Evolutionary conservation across 371 early-diverging fungal species (phyloP).

Genomic region (Lichtheimia ramosa): DNA sequence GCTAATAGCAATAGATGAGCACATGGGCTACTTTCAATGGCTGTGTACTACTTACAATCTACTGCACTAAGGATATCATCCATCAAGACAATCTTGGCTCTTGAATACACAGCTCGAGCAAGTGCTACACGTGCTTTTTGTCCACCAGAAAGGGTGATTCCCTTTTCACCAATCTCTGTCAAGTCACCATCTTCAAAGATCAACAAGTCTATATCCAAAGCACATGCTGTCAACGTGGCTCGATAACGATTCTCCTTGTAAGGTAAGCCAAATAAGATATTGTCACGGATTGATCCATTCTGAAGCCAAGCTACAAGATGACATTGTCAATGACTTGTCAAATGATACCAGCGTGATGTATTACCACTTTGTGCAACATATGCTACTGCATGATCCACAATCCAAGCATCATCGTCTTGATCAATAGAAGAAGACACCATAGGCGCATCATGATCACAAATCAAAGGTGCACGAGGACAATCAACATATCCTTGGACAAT

Average conservation of each 20-base stretch:
- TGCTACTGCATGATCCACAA: conserved; percentile 24
- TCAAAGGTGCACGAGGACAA: conserved; percentile 40
- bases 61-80: conserved; percentile 85
- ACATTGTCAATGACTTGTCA: not conserved
- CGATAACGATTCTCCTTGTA: conserved; percentile 43
- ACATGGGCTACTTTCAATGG: no score
- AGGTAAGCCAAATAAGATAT: conserved; percentile 53
- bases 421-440: not conserved
- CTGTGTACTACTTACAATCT: conserved; percentile 44
- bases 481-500: conserved; percentile 38
- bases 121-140: conserved; percentile 80
- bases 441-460: conserved; percentile 13
- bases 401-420: conserved; percentile 21
- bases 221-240: conserved; percentile 64
- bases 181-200: conserved; percentile 79
- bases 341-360: not conserved
- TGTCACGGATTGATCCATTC: conserved; percentile 74
- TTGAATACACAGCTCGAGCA: conserved; percentile 85
- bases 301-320: conserved; percentile 77
- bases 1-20: conserved; percentile 17
- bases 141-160: conserved; percentile 76
- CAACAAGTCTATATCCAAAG: conserved; percentile 44
- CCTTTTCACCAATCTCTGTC: conserved; percentile 92
- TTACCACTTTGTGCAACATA: conserved; percentile 32
- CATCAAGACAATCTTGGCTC: conserved; percentile 69